phyloP scores from a whole-genome alignment of 495 filamentous ascomycete genomes.

The Astrothelium subdiscretum region DNA sequence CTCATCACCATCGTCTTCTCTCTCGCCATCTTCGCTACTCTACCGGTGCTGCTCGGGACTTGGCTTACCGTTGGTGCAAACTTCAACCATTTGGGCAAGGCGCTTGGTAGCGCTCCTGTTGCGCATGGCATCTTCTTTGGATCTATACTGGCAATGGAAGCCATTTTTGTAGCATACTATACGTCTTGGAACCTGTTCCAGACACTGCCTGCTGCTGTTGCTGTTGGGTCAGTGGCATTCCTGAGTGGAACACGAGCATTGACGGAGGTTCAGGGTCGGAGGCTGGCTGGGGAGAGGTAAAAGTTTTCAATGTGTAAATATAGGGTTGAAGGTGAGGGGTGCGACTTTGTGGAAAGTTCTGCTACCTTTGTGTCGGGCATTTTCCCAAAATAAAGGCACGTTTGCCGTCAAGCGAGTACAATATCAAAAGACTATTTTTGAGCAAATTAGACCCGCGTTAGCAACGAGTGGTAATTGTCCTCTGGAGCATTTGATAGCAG shows the following conservation, averaged over 20 bases:
- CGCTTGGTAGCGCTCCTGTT: slow-evolving; percentile 59
- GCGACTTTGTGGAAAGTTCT: no score
- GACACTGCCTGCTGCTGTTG: slow-evolving; percentile 59
- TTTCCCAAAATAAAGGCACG: no score
- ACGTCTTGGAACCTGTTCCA: slow-evolving; percentile 89
- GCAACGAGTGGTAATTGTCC: no score
- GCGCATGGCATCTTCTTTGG: slow-evolving; percentile 72
- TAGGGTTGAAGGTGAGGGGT: no score
- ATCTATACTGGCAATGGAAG: slow-evolving; percentile 76
- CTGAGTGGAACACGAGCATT: slow-evolving; percentile 85
- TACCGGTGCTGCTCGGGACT: slow-evolving; percentile 59
- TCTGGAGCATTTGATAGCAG: no score
- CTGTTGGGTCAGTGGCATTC: slow-evolving; percentile 59
- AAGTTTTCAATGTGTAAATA: slow-evolving; percentile 1
- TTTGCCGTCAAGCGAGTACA: no score
- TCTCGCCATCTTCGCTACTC: slow-evolving; percentile 52
- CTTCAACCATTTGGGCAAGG: slow-evolving; percentile 62
- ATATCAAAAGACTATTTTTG: no score
- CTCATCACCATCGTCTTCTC: slow-evolving; percentile 71
- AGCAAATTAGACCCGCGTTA: no score
- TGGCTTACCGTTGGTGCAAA: slow-evolving; percentile 82
- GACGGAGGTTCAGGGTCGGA: slow-evolving; percentile 79
- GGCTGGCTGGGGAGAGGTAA: slow-evolving; percentile 70
- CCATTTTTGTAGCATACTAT: slow-evolving; percentile 92
- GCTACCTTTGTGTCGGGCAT: no score